phyloP scores from a whole-genome alignment of 2,329 filamentous ascomycete species.

The Pseudogymnoascus sp. region DNA sequence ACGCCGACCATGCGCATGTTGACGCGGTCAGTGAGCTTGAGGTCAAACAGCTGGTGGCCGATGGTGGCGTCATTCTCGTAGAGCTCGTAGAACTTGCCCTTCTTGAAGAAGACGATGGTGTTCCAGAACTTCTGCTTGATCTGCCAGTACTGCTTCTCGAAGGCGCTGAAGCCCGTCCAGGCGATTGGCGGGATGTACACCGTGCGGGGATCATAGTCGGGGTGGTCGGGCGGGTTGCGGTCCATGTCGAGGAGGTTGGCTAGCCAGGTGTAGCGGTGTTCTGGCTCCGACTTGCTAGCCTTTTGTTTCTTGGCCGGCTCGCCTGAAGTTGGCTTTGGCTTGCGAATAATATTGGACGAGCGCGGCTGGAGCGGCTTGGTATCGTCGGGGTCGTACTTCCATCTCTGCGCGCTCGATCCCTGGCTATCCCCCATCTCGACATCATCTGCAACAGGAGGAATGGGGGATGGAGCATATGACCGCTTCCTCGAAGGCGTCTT shows the following conservation, averaged over 20 bases:
- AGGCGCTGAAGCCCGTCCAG: slow-evolving; percentile 78
- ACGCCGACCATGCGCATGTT: slow-evolving; percentile 99
- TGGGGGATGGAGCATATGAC: slow-evolving; percentile 45
- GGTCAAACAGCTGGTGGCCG: slow-evolving; percentile 90
- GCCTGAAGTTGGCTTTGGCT: slow-evolving; percentile 18
- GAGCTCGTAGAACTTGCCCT: slow-evolving; percentile 97
- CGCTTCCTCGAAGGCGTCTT: slow-evolving; percentile 51
- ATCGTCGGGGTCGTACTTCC: slow-evolving; percentile 63
- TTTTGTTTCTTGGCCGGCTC: slow-evolving; percentile 38
- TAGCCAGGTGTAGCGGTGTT: slow-evolving; percentile 83
- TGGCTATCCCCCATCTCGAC: slow-evolving; percentile 45
- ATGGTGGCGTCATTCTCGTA: slow-evolving; percentile 97
- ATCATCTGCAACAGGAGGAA: slow-evolving; percentile 30
- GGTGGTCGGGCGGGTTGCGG: slow-evolving; percentile 64
- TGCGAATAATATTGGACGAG: slow-evolving; percentile 31
- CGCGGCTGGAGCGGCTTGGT: slow-evolving; percentile 41
- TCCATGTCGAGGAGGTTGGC: slow-evolving; percentile 80
- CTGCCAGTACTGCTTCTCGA: slow-evolving; percentile 98
- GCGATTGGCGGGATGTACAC: slow-evolving; percentile 80
- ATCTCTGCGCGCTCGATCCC: slow-evolving; percentile 70
- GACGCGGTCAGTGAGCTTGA: slow-evolving; percentile 94
- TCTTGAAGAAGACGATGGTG: slow-evolving; percentile 98
- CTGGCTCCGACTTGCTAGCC: slow-evolving; percentile 72
- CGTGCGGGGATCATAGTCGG: slow-evolving; percentile 84
- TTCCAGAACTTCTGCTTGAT: slow-evolving; percentile 98